Evolutionary conservation across 106 monocot genomes (phyloP), one percentile per base, ranked within the genome.

Genomic region (Phalaenopsis aphrodite): DNA sequence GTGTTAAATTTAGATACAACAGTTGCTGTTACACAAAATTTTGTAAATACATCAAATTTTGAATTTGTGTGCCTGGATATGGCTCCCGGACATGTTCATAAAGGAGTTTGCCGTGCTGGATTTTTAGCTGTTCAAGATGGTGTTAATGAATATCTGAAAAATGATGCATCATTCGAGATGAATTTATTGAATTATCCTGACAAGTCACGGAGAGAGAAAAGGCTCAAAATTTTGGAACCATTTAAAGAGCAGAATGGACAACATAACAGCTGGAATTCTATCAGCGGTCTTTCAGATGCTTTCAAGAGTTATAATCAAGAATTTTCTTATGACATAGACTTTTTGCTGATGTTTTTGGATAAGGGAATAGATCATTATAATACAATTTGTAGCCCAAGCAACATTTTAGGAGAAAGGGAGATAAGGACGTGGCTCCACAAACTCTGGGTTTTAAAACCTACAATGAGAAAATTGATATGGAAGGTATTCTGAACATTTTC

Each of bases 1-100:
- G 93, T 99, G 78, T 73, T 99, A 76, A 99, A 99, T 85, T 84
- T 99, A 75, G 98, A 99, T 83, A 92, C 89, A 69, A 93, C 94
- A 36, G 75, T 99, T 81, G 98, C 98, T 69, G 89, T 99, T 78
- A 99, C 98, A 55, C 98, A 99, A 66, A 99, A 99, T 83, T 99
- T 93, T 84, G 98, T 91, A 14, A 99, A 95, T 57, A 16, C 49
- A 77, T 86, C 89, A 76, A 99, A 99, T 81, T 95, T 99, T 75
- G 73, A 88, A 79, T 90, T 91, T 85, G 89, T 94, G 7, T 99
- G 98, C 75, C 78, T 99, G 81, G 98, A 99, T 73, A 82, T 99
- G 90, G 85, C 92, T 81, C 94, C 98, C 47, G 98, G 98, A 38
- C 88, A 99, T 84, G 67, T 79, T 86, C 94, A 95, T 82, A 99